These are phyloP conservation scores for Raphanus sativus DNA, from an alignment of 345 rosid species.

Conservation along the genomic window DNA sequence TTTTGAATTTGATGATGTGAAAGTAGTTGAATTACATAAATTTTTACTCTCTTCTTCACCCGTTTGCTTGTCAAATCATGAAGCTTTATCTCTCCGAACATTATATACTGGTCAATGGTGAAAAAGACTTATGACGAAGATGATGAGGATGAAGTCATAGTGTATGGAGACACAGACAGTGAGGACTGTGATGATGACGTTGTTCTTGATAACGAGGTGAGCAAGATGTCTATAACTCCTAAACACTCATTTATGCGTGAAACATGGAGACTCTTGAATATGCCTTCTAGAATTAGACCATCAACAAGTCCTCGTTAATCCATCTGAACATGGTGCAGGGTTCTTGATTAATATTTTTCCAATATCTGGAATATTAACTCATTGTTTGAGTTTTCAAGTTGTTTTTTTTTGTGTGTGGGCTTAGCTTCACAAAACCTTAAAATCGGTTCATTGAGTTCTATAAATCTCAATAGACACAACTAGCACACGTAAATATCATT, in stretches of 20 bases:
- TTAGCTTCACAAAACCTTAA: neutral
- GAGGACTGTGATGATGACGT: neutral
- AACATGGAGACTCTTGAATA: neutral
- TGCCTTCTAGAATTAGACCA: neutral
- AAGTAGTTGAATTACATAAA: neutral
- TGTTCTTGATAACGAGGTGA: neutral
- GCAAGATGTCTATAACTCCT: neutral
- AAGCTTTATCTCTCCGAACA: neutral
- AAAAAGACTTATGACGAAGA: neutral
- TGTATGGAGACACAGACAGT: neutral
- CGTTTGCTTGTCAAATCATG: neutral
- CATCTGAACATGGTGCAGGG: neutral
- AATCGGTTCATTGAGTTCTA: no score
- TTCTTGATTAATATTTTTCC: no score
- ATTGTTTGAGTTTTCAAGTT: neutral
- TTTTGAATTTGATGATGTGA: neutral
- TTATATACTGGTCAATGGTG: neutral
- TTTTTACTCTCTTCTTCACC: neutral
- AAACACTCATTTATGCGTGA: neutral
- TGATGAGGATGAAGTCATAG: neutral
- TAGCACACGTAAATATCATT: no score
- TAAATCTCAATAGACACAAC: no score
- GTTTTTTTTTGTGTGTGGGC: neutral
- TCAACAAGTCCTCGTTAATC: neutral
- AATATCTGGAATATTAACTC: neutral